Evolutionary conservation across 108 stramenopile genomes (phyloP).

Genomic region (Heterococcus sp.): DNA sequence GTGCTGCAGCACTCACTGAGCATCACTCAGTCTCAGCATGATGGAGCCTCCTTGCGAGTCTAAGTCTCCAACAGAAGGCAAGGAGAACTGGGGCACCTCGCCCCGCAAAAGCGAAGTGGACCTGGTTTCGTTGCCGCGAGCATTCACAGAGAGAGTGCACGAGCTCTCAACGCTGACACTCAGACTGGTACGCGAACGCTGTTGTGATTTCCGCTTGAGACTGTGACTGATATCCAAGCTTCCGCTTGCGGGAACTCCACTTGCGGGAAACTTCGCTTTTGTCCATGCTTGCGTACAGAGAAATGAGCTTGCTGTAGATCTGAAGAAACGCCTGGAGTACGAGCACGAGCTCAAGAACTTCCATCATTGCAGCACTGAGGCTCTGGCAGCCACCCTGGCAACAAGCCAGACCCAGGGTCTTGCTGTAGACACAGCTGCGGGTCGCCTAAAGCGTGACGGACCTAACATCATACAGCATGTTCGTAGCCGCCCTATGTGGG

Average conservation of each 20-base stretch:
- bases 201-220: neutral
- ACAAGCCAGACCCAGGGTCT: neutral
- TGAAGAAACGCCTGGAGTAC: neutral
- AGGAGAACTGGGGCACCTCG: no score
- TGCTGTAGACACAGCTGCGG: neutral
- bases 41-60: no score
- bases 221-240: neutral
- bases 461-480: neutral
- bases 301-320: neutral
- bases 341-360: neutral
- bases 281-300: neutral
- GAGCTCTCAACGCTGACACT: neutral
- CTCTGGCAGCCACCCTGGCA: neutral
- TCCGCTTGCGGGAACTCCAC: neutral
- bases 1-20: no score
- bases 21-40: no score
- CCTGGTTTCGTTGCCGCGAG: no score
- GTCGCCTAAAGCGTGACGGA: neutral
- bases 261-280: neutral
- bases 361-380: neutral
- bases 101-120: no score
- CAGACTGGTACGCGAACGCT: neutral
- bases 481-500: neutral
- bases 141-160: neutral
- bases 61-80: no score